Conservation (phyloP, 2,329 filamentous ascomycete genomes). For the Pseudopyricularia javanii region DNA sequence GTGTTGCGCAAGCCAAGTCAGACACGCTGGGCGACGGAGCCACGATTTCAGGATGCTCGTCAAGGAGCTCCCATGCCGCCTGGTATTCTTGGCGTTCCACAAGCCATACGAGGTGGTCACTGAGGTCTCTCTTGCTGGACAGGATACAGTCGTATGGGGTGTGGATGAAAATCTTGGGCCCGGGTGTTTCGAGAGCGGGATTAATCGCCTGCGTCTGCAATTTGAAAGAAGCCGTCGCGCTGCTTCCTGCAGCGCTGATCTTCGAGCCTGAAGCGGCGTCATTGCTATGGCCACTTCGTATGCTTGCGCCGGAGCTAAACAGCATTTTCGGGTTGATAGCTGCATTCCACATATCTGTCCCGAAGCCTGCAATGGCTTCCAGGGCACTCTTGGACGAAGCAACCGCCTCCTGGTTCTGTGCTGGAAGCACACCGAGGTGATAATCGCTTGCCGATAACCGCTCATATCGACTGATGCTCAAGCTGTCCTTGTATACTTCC, state of each 20-base stretch:
- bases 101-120: constrained; percentile 79
- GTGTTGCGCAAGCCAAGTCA: constrained; percentile 25
- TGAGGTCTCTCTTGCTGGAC: constrained; percentile 73
- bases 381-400: constrained; percentile 60
- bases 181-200: constrained; percentile 40
- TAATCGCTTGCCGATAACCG: constrained; percentile 81
- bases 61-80: constrained; percentile 77
- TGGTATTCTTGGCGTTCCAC: constrained; percentile 70
- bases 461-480: constrained; percentile 79
- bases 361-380: constrained; percentile 60
- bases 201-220: constrained; percentile 28
- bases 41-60: constrained; percentile 72
- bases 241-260: constrained; percentile 23
- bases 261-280: constrained; percentile 43
- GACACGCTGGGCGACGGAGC: constrained; percentile 25
- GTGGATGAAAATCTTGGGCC: constrained; percentile 75
- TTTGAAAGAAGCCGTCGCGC: constrained; percentile 6
- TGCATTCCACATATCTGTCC: constrained; percentile 77
- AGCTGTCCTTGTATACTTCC: constrained; percentile 74
- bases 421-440: constrained; percentile 73
- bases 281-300: constrained; percentile 48
- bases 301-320: constrained; percentile 76
- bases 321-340: constrained; percentile 78
- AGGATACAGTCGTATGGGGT: constrained; percentile 96
- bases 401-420: constrained; percentile 52